Evolutionary conservation across 1,284 basidiomycete genomes (phyloP), one percentile per base, ranked within the genome.

Genomic region (Cutaneotrichosporon sp.): DNA sequence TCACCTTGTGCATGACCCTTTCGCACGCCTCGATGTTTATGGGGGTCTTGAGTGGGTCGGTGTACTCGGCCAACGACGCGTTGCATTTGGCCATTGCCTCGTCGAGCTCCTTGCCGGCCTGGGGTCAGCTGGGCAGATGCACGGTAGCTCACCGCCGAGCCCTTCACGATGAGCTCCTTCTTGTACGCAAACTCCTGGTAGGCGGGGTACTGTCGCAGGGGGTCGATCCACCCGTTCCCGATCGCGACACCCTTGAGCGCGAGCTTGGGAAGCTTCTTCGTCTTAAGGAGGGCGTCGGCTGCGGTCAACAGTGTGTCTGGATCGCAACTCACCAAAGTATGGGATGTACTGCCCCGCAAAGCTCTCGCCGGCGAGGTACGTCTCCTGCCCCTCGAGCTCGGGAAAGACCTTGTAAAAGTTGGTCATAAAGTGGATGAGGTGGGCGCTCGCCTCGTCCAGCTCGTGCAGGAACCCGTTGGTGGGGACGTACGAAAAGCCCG

Each of bases 341-440:
- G 97, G 95, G 67, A 98, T 95, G 82, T 92, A 98, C 81, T 97
- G 94, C n/a, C 97, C 95, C n/a, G 94, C 95, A 74, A 89, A 99
- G 65, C 90, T 92, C 82, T 97, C 94, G 57, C 94, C 95, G 0
- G 89, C 89, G 10, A 97, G 81, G 77, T 94, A 97, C 1, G 92
- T 95, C 92, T 98, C 95, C 75, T 91, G 85, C 22, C 82, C 81
- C 64, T 83, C 75, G 74, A 92, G 90, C 72, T 98, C 94, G 0
- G 97, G 95, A 73, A 97, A 99, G 47, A 97, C 85, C 25, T 83
- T 74, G 80, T 97, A 95, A 73, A 97, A 95, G 71, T 92, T 92
- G 53, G 82, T 79, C 66, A 98, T 76, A 79, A 99, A 98, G 72
- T 90, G 84, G 46, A 95, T 79, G 58, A 97, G 83, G 72, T 98